Conservation (phyloP, 495 filamentous ascomycete genomes). For the Penicillium goetzii region DNA sequence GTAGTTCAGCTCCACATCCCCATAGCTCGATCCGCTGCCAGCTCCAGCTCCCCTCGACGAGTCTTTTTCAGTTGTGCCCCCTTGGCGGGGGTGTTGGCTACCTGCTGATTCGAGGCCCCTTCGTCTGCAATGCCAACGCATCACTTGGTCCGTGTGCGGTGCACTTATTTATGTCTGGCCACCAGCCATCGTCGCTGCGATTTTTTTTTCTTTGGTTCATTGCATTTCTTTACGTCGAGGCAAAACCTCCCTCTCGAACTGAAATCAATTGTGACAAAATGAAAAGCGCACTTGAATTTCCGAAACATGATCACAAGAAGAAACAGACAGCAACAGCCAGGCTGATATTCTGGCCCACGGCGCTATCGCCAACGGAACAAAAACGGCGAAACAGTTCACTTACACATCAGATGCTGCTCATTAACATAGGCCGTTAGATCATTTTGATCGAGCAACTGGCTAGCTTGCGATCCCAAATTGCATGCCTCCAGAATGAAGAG, state of each 20-base stretch:
- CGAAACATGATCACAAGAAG: background rate
- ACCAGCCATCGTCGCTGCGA: conserved; percentile 5
- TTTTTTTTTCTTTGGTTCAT: background rate
- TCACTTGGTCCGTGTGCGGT: conserved; percentile 32
- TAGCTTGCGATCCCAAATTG: conserved; percentile 14
- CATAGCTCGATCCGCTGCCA: background rate
- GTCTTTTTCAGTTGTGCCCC: background rate
- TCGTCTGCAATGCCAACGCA: conserved; percentile 32
- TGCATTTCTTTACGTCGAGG: background rate
- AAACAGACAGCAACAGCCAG: background rate
- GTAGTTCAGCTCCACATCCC: background rate
- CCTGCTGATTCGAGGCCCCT: conserved; percentile 12
- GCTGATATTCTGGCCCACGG: background rate
- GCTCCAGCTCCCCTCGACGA: background rate
- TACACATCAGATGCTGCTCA: conserved; percentile 9
- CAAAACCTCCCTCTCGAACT: background rate
- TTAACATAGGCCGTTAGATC: conserved; percentile 13
- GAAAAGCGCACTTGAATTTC: background rate
- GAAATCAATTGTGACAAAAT: conserved; percentile 5
- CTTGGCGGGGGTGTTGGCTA: conserved; percentile 24
- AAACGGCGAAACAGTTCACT: background rate
- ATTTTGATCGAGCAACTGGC: conserved; percentile 11
- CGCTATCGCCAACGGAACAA: background rate
- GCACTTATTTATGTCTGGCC: conserved; percentile 17
- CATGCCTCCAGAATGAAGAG: conserved; percentile 18